phyloP scores from a whole-genome alignment of 768 basidiomycete genomes.

The Suillus subaureus region DNA sequence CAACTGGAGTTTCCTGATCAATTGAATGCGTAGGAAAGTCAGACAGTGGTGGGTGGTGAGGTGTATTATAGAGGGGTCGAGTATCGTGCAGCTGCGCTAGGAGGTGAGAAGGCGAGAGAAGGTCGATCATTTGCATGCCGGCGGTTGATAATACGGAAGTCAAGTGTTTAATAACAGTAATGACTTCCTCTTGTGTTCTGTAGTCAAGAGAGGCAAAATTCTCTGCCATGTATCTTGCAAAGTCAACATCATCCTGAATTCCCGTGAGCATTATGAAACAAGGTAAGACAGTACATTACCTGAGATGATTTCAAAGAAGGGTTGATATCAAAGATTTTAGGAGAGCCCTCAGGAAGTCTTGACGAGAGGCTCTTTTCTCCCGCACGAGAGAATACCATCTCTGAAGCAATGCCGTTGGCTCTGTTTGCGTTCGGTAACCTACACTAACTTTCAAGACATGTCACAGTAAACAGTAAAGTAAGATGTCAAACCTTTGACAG shows the following conservation, averaged over 20 bases:
- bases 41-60: slow-evolving; percentile 7
- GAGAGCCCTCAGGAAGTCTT: slow-evolving; percentile 86
- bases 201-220: slow-evolving; percentile 93
- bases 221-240: slow-evolving; percentile 92
- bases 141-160: slow-evolving; percentile 75
- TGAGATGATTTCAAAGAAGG: slow-evolving; percentile 57
- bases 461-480: background rate
- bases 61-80: slow-evolving; percentile 13
- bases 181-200: slow-evolving; percentile 91
- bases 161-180: slow-evolving; percentile 81
- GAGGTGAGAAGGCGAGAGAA: slow-evolving; percentile 69
- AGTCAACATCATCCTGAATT: slow-evolving; percentile 76
- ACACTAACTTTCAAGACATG: slow-evolving; percentile 6
- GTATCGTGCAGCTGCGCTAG: slow-evolving; percentile 57
- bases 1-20: slow-evolving; percentile 7
- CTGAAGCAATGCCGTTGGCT: slow-evolving; percentile 75
- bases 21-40: background rate
- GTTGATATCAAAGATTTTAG: slow-evolving; percentile 78
- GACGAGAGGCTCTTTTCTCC: slow-evolving; percentile 84
- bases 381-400: slow-evolving; percentile 91
- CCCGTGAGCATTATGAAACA: background rate
- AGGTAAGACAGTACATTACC: slow-evolving; percentile 35
- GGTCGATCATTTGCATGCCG: slow-evolving; percentile 82
- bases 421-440: slow-evolving; percentile 70
- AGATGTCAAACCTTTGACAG: slow-evolving; percentile 52